Conservation (phyloP, 495 filamentous ascomycete genomes). For the Trichoderma virens region DNA sequence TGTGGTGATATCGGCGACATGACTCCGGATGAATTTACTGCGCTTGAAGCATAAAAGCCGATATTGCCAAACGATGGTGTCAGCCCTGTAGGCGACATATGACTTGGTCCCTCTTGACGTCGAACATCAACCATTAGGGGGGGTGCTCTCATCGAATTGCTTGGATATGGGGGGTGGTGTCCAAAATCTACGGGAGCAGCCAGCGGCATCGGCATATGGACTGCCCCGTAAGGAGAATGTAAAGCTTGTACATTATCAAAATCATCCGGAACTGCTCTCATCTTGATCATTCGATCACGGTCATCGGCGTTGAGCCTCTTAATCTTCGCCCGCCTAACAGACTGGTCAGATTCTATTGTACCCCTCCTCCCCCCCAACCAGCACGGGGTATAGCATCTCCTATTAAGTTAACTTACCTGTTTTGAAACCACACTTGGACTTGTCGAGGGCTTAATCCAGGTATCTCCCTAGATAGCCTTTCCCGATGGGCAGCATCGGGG, state of each 20-base stretch:
- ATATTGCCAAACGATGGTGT: slow-evolving; percentile 55
- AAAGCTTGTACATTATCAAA: slow-evolving; percentile 90
- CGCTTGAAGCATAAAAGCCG: slow-evolving; percentile 44
- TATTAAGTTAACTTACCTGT: slow-evolving; percentile 55
- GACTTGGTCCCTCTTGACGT: slow-evolving; percentile 46
- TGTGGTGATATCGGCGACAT: slow-evolving; percentile 46
- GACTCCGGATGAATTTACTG: slow-evolving; percentile 42
- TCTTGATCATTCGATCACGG: slow-evolving; percentile 89
- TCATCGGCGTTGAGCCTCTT: slow-evolving; percentile 92
- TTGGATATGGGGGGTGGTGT: slow-evolving; percentile 41
- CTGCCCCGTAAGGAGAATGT: slow-evolving; percentile 62
- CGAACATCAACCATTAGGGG: slow-evolving; percentile 56
- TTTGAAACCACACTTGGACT: slow-evolving; percentile 99
- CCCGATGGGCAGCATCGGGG: slow-evolving; percentile 87
- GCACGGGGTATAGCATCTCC: too few species aligned
- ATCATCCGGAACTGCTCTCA: slow-evolving; percentile 80
- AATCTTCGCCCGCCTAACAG: slow-evolving; percentile 77
- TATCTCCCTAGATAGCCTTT: slow-evolving; percentile 84
- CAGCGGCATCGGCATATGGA: slow-evolving; percentile 48
- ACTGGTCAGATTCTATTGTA: background rate
- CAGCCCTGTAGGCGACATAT: slow-evolving; percentile 54
- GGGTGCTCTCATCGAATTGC: slow-evolving; percentile 52
- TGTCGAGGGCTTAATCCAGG: slow-evolving; percentile 88
- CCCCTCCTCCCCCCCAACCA: background rate
- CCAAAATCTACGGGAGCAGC: slow-evolving; percentile 50